phyloP scores from a whole-genome alignment of 306 rosid genomes.

The Aeschynomene evenia region DNA sequence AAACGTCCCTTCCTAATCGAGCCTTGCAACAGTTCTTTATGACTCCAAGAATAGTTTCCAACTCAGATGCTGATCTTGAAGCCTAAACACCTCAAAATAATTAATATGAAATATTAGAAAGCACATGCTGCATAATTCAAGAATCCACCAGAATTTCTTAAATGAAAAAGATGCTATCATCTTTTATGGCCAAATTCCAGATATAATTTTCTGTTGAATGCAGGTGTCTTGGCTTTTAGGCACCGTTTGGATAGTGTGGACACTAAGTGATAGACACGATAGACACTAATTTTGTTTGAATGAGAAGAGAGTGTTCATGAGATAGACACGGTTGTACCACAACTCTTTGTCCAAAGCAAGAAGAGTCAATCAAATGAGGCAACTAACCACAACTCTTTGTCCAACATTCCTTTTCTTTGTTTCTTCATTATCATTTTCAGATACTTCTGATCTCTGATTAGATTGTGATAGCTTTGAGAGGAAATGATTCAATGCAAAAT shows the following conservation, averaged over 20 bases:
- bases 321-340: too few species aligned
- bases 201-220: constrained; percentile 4
- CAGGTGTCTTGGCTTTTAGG: not conserved
- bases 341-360: constrained; percentile 17
- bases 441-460: constrained; percentile 42
- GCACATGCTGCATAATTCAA: not conserved
- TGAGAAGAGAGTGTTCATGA: too few species aligned
- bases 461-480: constrained; percentile 65
- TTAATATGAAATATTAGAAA: constrained; percentile 32
- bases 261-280: too few species aligned
- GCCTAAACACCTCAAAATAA: constrained; percentile 47
- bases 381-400: constrained; percentile 85
- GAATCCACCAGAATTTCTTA: not conserved
- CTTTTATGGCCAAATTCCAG: constrained; percentile 14
- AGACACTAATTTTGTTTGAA: too few species aligned
- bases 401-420: constrained; percentile 80
- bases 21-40: constrained; percentile 76
- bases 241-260: too few species aligned
- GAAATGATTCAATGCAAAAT: constrained; percentile 70
- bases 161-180: constrained; percentile 30
- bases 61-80: constrained; percentile 74
- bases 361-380: constrained; percentile 20
- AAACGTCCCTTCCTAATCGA: constrained; percentile 60
- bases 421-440: constrained; percentile 48
- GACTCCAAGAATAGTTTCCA: constrained; percentile 90